Evolutionary conservation across 2,329 filamentous ascomycete genomes (phyloP).

Genomic region (Reticulascus tulasneorum): DNA sequence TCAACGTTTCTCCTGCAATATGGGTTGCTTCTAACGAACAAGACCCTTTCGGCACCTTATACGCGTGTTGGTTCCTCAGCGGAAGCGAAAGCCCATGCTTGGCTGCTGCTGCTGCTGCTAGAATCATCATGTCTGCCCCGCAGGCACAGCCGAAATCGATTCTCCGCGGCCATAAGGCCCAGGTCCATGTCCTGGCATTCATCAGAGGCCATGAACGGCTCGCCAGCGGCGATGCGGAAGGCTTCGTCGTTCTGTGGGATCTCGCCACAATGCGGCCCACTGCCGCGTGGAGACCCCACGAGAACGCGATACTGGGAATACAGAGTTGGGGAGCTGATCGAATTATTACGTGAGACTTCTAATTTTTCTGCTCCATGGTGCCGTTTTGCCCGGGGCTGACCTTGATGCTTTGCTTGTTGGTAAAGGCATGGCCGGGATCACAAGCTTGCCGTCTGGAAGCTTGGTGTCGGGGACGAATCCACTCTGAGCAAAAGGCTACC

Average conservation of each 20-base stretch:
- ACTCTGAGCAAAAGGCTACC: constrained; percentile 66
- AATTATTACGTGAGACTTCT: constrained; percentile 71
- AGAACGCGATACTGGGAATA: constrained; percentile 70
- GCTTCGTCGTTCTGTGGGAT: constrained; percentile 85
- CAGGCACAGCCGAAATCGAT: constrained; percentile 54
- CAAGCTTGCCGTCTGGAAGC: constrained; percentile 78
- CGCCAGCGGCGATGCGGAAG: constrained; percentile 83
- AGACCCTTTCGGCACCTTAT: too few species aligned
- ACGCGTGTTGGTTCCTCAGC: too few species aligned
- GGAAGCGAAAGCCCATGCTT: too few species aligned
- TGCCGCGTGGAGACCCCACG: constrained; percentile 84
- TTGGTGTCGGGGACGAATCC: constrained; percentile 57
- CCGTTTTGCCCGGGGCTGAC: background rate
- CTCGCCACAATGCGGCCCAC: constrained; percentile 74
- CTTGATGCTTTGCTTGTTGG: too few species aligned
- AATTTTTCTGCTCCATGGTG: background rate
- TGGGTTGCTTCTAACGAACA: too few species aligned
- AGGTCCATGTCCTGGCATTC: constrained; percentile 75
- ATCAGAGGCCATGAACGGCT: constrained; percentile 70
- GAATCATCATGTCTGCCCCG: constrained; percentile 20
- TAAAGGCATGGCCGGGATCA: constrained; percentile 85
- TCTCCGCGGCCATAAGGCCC: constrained; percentile 77
- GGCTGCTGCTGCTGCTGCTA: too few species aligned
- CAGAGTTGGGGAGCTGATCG: constrained; percentile 66
- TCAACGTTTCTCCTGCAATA: too few species aligned